phyloP scores from a whole-genome alignment of 805 yeast genomes.

The Kazachstania kunashirensis region DNA sequence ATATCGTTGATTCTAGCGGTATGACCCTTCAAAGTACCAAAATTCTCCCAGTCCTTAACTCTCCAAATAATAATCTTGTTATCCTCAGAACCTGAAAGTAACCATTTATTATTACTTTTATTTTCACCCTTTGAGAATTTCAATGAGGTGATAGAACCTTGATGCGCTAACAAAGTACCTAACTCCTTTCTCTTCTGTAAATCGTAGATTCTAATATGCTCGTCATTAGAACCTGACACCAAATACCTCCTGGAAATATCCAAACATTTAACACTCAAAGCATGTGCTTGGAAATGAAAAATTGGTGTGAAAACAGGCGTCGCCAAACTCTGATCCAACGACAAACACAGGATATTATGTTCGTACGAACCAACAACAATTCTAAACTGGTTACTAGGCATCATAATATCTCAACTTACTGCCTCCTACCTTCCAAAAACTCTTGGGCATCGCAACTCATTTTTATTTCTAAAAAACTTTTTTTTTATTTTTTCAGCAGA shows the following conservation, averaged over 20 bases:
- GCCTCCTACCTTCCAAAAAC: no score
- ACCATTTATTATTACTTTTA: constrained; percentile 49
- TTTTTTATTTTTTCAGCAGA: no score
- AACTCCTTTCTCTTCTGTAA: constrained; percentile 87
- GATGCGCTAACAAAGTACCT: constrained; percentile 81
- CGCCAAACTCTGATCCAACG: constrained; percentile 46
- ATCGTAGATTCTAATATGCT: constrained; percentile 89
- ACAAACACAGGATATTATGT: constrained; percentile 79
- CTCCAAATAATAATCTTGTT: constrained; percentile 89
- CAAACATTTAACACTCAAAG: constrained; percentile 75
- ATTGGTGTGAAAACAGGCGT: constrained; percentile 78
- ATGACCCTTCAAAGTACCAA: constrained; percentile 85
- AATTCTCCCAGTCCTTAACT: constrained; percentile 91
- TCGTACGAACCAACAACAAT: constrained; percentile 93
- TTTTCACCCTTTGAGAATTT: constrained; percentile 50
- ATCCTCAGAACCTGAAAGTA: constrained; percentile 83
- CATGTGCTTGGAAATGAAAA: constrained; percentile 92
- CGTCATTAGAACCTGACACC: constrained; percentile 93
- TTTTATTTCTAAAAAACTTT: no score
- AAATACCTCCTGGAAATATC: constrained; percentile 76
- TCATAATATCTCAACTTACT: no score
- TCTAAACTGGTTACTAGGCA: constrained; percentile 44
- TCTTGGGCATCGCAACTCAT: no score
- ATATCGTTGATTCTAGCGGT: constrained; percentile 72
- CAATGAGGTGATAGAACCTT: constrained; percentile 75